Percentiles rank a stretch among this genome's conserved stretches.
phyloP scores from a whole-genome alignment of 495 filamentous ascomycete species.

The Tuber indicum region DNA sequence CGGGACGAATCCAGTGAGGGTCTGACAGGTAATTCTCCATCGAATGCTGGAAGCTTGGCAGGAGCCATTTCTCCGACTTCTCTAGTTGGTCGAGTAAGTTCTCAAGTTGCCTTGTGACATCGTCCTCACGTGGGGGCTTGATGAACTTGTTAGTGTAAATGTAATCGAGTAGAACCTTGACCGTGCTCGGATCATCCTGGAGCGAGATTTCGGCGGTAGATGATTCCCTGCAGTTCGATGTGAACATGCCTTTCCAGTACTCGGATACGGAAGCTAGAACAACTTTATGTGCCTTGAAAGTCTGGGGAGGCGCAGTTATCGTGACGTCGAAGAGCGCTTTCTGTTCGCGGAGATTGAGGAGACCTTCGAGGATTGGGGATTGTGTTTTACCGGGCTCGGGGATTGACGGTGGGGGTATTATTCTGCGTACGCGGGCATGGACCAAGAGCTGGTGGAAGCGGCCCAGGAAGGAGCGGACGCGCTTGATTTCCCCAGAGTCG shows the following conservation, averaged over 20 bases:
- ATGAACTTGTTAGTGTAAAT: conserved; percentile 23
- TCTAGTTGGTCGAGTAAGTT: conserved; percentile 25
- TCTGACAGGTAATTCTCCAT: conserved; percentile 15
- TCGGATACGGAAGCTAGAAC: conserved; percentile 20
- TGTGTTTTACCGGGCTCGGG: neutral
- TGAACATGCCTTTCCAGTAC: conserved; percentile 12
- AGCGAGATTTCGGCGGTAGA: neutral
- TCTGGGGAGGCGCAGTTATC: conserved; percentile 2
- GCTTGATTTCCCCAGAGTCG: conserved; percentile 22
- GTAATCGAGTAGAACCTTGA: conserved; percentile 21
- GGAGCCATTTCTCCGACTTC: conserved; percentile 19
- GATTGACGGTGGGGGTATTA: conserved; percentile 4
- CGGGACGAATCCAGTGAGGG: conserved; percentile 23
- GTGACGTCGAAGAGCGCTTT: conserved; percentile 8
- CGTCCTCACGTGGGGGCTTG: neutral
- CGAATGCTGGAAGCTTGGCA: conserved; percentile 18
- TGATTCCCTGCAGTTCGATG: conserved; percentile 11
- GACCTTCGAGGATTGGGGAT: conserved; percentile 5
- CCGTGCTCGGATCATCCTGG: conserved; percentile 2
- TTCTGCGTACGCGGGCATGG: conserved; percentile 8
- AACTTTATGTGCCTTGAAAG: conserved; percentile 12
- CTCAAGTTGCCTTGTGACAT: conserved; percentile 16
- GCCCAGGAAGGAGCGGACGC: conserved; percentile 18
- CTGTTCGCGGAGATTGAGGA: conserved; percentile 6
- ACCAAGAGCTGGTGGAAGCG: conserved; percentile 16